These are phyloP conservation scores for Picochlorum sp. DNA, from an alignment of 139 green algal genomes.

Conservation along the genomic window DNA sequence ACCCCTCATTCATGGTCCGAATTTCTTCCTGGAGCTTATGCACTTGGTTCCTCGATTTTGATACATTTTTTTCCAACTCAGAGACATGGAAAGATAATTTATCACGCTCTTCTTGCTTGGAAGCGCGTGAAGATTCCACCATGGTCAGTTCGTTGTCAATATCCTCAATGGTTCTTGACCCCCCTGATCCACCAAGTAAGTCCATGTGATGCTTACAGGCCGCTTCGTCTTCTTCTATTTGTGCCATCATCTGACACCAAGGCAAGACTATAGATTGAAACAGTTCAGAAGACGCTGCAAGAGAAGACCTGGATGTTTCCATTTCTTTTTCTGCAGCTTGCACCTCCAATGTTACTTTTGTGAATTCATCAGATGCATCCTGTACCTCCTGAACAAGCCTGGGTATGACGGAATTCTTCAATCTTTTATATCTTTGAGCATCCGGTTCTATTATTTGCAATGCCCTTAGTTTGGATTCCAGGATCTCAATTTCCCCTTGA, in stretches of 20 bases:
- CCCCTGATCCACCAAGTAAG: background rate
- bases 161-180: background rate
- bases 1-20: background rate
- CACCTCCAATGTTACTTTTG: background rate
- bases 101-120: background rate
- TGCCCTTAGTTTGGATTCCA: background rate
- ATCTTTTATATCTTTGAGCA: background rate
- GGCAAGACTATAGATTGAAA: too few relatives aligned
- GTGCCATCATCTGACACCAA: too few relatives aligned
- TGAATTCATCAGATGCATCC: background rate
- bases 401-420: background rate
- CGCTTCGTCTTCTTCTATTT: too few relatives aligned
- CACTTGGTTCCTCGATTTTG: background rate
- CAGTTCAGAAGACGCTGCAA: too few relatives aligned
- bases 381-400: background rate
- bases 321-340: background rate
- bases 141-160: background rate
- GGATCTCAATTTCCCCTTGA: constrained; percentile 3
- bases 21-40: background rate
- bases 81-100: background rate
- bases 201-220: too few relatives aligned
- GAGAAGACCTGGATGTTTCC: too few relatives aligned
- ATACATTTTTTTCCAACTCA: background rate
- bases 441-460: constrained; percentile 6
- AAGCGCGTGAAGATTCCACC: background rate